These are phyloP conservation scores for Priceomyces fermenticarens DNA, from an alignment of 805 yeast genomes.

Conservation along the genomic window DNA sequence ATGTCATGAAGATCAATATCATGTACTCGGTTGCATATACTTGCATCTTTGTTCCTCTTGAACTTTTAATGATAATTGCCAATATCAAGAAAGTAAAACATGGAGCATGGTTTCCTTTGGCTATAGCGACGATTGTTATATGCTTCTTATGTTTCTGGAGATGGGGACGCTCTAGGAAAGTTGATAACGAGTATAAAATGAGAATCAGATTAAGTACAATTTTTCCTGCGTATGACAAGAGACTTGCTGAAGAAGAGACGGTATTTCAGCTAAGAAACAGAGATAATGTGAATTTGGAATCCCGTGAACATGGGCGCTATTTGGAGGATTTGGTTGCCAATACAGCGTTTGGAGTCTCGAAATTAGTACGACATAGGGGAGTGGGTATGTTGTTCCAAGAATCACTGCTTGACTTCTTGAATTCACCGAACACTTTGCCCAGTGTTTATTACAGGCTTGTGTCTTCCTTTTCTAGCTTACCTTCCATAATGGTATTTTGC, in stretches of 20 bases:
- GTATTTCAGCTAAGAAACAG: slow-evolving; percentile 6
- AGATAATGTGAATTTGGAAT: background rate
- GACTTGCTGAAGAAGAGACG: slow-evolving; percentile 7
- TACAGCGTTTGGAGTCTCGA: slow-evolving; percentile 18
- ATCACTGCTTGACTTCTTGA: slow-evolving; percentile 29
- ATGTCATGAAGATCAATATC: slow-evolving; percentile 40
- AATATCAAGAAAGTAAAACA: slow-evolving; percentile 51
- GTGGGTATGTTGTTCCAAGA: slow-evolving; percentile 44
- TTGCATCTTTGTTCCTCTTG: slow-evolving; percentile 45
- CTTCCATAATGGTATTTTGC: slow-evolving; percentile 43
- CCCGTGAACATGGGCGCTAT: background rate
- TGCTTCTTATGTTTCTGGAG: slow-evolving; percentile 45
- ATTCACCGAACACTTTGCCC: slow-evolving; percentile 47
- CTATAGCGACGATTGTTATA: slow-evolving; percentile 39
- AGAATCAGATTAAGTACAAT: slow-evolving; percentile 35
- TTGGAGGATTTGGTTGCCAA: slow-evolving; percentile 7
- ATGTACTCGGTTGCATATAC: slow-evolving; percentile 33
- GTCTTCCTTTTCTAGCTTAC: slow-evolving; percentile 41
- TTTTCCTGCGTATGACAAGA: slow-evolving; percentile 23
- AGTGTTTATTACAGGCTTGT: slow-evolving; percentile 35
- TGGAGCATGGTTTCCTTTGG: slow-evolving; percentile 63
- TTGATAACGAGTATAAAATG: slow-evolving; percentile 32
- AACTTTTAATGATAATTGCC: slow-evolving; percentile 43
- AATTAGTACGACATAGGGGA: slow-evolving; percentile 27
- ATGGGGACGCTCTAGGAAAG: slow-evolving; percentile 41